phyloP scores from a whole-genome alignment of 345 rosid species.

The Hibiscus trionum region DNA sequence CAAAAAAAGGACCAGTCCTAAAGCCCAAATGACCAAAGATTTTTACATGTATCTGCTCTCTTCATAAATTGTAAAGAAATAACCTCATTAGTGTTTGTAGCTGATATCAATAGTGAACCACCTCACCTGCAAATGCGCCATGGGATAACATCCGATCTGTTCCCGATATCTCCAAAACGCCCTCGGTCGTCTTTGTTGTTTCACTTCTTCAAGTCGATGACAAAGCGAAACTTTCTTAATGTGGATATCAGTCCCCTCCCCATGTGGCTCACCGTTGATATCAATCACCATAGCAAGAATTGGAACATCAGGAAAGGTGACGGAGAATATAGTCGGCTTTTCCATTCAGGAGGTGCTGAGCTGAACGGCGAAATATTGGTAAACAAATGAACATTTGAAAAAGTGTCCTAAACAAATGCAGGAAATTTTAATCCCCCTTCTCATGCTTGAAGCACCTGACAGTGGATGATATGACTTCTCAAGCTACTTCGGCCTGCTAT shows the following conservation, averaged over 20 bases:
- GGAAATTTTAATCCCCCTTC: conserved; percentile 11
- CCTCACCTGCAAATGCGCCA: conserved; percentile 15
- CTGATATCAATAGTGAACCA: conserved; percentile 14
- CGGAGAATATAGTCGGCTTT: conserved; percentile 6
- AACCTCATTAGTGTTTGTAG: conserved; percentile 15
- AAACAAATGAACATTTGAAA: conserved; percentile 7
- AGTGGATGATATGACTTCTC: conserved; percentile 86
- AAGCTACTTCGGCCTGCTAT: conserved; percentile 81
- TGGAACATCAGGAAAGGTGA: conserved; percentile 8
- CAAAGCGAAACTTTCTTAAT: background rate
- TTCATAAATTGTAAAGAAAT: conserved; percentile 22
- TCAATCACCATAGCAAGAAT: conserved; percentile 17
- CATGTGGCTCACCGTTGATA: conserved; percentile 3
- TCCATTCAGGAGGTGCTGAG: conserved; percentile 15
- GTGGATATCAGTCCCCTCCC: background rate
- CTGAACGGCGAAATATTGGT: conserved; percentile 15
- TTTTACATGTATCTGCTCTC: conserved; percentile 29
- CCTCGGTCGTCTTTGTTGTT: background rate
- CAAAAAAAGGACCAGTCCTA: conserved; percentile 9
- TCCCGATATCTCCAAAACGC: background rate
- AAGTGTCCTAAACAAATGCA: conserved; percentile 10
- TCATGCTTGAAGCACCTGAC: conserved; percentile 96
- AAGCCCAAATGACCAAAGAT: conserved; percentile 20
- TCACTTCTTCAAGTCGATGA: conserved; percentile 1
- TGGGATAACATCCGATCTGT: background rate